A percentile compares a stretch with the other conserved stretches of the same genome.
Conservation (phyloP, 2,329 filamentous ascomycete genomes). For the Fusarium sp. region DNA sequence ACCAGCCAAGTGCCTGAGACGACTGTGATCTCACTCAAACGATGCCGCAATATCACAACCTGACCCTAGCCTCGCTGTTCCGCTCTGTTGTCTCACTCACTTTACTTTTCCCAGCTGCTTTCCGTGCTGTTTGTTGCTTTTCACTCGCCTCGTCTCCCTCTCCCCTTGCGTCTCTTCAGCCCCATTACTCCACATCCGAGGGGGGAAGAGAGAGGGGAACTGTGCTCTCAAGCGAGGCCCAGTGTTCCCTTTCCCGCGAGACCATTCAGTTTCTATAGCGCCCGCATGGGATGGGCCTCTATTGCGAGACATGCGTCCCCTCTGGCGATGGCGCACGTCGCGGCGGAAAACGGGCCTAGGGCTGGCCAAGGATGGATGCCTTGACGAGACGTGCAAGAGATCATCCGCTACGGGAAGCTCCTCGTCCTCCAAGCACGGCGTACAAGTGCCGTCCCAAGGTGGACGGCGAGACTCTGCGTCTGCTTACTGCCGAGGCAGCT, state of each 20-base stretch:
- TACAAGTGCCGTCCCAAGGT: neutral
- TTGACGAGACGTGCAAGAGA: slow-evolving; percentile 15
- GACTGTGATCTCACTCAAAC: neutral
- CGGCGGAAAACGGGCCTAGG: slow-evolving; percentile 4
- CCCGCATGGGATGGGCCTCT: slow-evolving; percentile 11
- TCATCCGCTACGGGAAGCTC: slow-evolving; percentile 15
- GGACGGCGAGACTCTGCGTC: neutral
- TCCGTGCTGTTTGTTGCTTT: slow-evolving; percentile 6
- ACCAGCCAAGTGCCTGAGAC: slow-evolving; percentile 30
- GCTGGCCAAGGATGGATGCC: slow-evolving; percentile 1
- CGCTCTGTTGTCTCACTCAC: slow-evolving; percentile 9
- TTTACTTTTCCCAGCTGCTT: slow-evolving; percentile 25
- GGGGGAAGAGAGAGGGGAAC: neutral
- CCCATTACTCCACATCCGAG: slow-evolving; percentile 24
- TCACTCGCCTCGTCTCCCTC: slow-evolving; percentile 11
- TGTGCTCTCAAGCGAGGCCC: neutral
- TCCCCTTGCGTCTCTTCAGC: slow-evolving; percentile 27
- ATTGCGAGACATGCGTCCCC: slow-evolving; percentile 35
- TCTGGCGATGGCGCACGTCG: slow-evolving; percentile 13
- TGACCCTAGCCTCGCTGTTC: slow-evolving; percentile 1
- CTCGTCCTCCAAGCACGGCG: slow-evolving; percentile 14
- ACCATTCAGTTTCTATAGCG: slow-evolving; percentile 20
- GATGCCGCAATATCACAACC: slow-evolving; percentile 6
- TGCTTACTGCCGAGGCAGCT: neutral
- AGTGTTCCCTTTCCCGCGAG: slow-evolving; percentile 5